phyloP scores from a whole-genome alignment of 2,329 filamentous ascomycete species.

The Fusarium chlamydosporum region DNA sequence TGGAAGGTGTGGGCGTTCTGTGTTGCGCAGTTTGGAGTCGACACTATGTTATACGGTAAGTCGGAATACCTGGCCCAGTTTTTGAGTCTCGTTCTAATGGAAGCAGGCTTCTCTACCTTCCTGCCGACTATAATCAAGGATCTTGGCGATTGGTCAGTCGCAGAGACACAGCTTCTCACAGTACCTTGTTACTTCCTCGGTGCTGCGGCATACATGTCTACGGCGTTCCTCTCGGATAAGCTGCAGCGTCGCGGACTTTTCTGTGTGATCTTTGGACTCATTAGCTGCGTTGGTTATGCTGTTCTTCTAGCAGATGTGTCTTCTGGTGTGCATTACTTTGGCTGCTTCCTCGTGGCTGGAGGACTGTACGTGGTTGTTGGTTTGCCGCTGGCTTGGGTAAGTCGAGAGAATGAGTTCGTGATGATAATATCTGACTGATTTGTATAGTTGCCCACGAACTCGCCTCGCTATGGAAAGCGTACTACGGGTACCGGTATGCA shows the following conservation, averaged over 20 bases:
- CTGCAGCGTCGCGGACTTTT: conserved; percentile 76
- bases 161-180: conserved; percentile 80
- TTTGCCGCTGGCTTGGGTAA: conserved; percentile 68
- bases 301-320: conserved; percentile 73
- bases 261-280: conserved; percentile 70
- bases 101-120: conserved; percentile 78
- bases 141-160: conserved; percentile 73
- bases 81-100: not conserved
- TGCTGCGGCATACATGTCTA: conserved; percentile 75
- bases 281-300: conserved; percentile 78
- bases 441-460: conserved; percentile 70
- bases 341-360: conserved; percentile 80
- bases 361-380: conserved; percentile 76
- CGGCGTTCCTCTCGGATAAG: conserved; percentile 77
- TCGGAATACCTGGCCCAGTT: not conserved
- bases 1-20: conserved; percentile 83
- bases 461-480: conserved; percentile 81
- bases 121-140: conserved; percentile 82
- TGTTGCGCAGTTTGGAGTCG: conserved; percentile 77
- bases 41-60: conserved; percentile 79
- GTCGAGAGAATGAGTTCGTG: conserved; percentile 8
- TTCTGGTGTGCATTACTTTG: conserved; percentile 78
- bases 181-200: conserved; percentile 84
- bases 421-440: conserved; percentile 5
- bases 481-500: conserved; percentile 80